Percentiles rank a stretch among this genome's conserved stretches.
These are phyloP conservation scores for Incumbomyces delicatus DNA, from an alignment of 2,329 filamentous ascomycete genomes.

Conservation along the genomic window DNA sequence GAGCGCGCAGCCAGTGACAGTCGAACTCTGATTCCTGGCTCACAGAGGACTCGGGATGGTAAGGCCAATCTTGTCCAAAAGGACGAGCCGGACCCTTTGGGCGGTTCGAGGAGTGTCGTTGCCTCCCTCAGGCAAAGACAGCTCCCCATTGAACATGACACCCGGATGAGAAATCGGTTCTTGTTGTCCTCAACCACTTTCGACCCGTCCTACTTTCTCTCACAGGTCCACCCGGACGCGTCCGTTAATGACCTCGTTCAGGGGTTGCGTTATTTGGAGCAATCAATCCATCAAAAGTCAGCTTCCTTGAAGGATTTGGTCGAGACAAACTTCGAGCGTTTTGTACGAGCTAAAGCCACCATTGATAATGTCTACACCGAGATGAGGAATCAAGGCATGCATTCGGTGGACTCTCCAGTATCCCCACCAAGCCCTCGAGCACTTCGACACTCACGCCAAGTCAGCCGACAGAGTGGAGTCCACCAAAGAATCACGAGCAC, in stretches of 20 bases:
- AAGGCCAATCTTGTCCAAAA: slow-evolving; percentile 72
- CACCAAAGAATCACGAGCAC: slow-evolving; percentile 48
- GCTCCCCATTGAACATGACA: slow-evolving; percentile 74
- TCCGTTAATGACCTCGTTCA: slow-evolving; percentile 71
- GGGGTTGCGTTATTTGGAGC: slow-evolving; percentile 76
- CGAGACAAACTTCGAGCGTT: slow-evolving; percentile 96
- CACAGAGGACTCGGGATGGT: slow-evolving; percentile 58
- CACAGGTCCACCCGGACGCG: slow-evolving; percentile 77
- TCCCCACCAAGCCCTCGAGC: slow-evolving; percentile 27
- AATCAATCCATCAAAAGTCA: slow-evolving; percentile 94
- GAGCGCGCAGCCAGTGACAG: slow-evolving; percentile 64
- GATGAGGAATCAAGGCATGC: slow-evolving; percentile 66
- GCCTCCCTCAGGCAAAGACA: slow-evolving; percentile 66
- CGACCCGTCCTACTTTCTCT: slow-evolving; percentile 79
- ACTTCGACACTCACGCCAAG: slow-evolving; percentile 50
- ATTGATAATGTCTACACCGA: slow-evolving; percentile 98
- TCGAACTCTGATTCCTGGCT: slow-evolving; percentile 55
- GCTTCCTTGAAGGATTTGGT: slow-evolving; percentile 92
- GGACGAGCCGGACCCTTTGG: slow-evolving; percentile 87
- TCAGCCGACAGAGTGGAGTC: slow-evolving; percentile 52
- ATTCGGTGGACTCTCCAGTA: slow-evolving; percentile 27
- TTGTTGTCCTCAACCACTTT: slow-evolving; percentile 93
- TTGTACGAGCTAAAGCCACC: slow-evolving; percentile 92
- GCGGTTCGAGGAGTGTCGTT: slow-evolving; percentile 79
- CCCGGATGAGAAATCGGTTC: slow-evolving; percentile 76